Evolutionary conservation across 306 rosid species (phyloP), one percentile per base, ranked within the genome.

Genomic region (Quercus aquifolioides): DNA sequence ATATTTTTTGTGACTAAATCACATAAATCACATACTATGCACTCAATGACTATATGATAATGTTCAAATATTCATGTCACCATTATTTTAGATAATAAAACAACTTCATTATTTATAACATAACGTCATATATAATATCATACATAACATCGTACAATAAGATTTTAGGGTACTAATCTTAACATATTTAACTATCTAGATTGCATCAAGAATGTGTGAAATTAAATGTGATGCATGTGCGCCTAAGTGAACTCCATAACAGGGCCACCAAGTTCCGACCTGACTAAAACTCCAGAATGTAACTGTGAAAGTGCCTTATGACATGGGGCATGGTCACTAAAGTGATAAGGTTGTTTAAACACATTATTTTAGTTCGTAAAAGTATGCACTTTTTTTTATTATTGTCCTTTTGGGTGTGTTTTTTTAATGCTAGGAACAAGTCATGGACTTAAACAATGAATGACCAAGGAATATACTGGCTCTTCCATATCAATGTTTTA

Each of bases 341-440:
- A 78, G 31, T 79, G 87, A 85, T 85, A 74, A 79, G 76, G 3
- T 41, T 41, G 52, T 56, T 59, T 41, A 19, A 60, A 21, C 17
- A 80, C 71, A 71, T 1, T 17, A n/a, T 1, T 17, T 17, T 55
- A 9, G 21, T 13, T 49, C 49, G 35, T 28, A 33, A 80, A 43
- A 26, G 49, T 55, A 52, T 19, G 30, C 70, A 38, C 25, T 59
- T 55, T 31, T 28, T 28, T 23, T 80, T 35, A 4, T 2, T 20
- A 12, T 14, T 21, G 4, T 14, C 21, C 35, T 63, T 79, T 12
- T 25, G 73, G 55, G 46, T 23, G 58, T 18, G 62, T 55, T 31
- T 33, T 2, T 3, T 73, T 31, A 35, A 31, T 52, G 65, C 58
- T 25, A 1, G 18, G 74, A 73, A 38, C 70, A 65, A 74, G 69